Evolutionary conservation across 1,284 basidiomycete genomes (phyloP).

Genomic region (Ceratobasidium sp.): DNA sequence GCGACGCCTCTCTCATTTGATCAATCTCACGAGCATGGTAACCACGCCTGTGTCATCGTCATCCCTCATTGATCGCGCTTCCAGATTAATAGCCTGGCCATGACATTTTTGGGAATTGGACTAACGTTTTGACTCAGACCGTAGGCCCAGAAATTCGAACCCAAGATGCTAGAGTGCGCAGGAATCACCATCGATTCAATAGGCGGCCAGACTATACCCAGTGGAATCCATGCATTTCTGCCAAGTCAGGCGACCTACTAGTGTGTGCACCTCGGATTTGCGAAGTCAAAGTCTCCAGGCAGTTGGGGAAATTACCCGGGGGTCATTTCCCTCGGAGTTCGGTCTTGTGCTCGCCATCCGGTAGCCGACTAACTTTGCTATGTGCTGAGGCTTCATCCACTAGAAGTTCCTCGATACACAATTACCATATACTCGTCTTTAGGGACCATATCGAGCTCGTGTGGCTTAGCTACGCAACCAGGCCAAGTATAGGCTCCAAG

Average conservation of each 20-base stretch:
- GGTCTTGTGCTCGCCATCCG: slow-evolving; percentile 16
- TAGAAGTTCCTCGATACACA: slow-evolving; percentile 38
- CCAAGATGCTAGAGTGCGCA: slow-evolving; percentile 25
- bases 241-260: slow-evolving; percentile 42
- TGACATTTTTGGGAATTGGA: slow-evolving; percentile 29
- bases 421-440: slow-evolving; percentile 41
- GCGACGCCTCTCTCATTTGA: slow-evolving; percentile 31
- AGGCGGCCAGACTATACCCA: slow-evolving; percentile 31
- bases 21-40: slow-evolving; percentile 42
- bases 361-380: slow-evolving; percentile 24
- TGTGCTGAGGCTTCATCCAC: slow-evolving; percentile 29
- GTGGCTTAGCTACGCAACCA: slow-evolving; percentile 17
- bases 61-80: slow-evolving; percentile 31
- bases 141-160: slow-evolving; percentile 27
- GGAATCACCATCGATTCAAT: slow-evolving; percentile 20
- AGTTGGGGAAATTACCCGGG: slow-evolving; percentile 35
- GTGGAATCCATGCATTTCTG: slow-evolving; percentile 35
- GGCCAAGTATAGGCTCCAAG: slow-evolving; percentile 28
- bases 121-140: slow-evolving; percentile 31
- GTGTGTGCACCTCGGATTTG: slow-evolving; percentile 32
- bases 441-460: slow-evolving; percentile 3
- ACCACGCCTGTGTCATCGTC: slow-evolving; percentile 39
- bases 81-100: slow-evolving; percentile 29
- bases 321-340: slow-evolving; percentile 22
- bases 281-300: slow-evolving; percentile 41